These are phyloP conservation scores for Sutorius australiensis DNA, from an alignment of 768 basidiomycete species.

Conservation along the genomic window DNA sequence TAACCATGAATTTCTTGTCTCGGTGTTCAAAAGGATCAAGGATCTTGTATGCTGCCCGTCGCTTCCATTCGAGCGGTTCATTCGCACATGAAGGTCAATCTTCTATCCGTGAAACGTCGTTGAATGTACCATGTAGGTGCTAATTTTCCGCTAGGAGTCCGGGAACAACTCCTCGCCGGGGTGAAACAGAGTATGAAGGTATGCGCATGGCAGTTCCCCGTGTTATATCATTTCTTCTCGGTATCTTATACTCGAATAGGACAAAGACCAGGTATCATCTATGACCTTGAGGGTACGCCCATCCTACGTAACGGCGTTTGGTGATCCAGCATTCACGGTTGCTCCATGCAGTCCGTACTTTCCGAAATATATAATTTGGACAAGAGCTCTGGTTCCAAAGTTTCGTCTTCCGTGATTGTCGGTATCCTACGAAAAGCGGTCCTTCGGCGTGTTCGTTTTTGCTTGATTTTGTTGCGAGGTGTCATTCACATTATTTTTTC, in stretches of 20 bases:
- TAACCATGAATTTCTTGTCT: constrained; percentile 14
- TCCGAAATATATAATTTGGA: constrained; percentile 68
- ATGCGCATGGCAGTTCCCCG: constrained; percentile 1
- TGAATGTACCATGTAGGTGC: neutral
- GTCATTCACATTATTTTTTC: constrained; percentile 8
- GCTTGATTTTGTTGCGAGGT: neutral
- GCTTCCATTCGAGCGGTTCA: constrained; percentile 13
- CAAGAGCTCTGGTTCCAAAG: constrained; percentile 45
- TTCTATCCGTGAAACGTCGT: neutral
- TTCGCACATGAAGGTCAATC: constrained; percentile 21
- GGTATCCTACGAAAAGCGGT: constrained; percentile 56
- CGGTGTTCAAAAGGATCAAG: constrained; percentile 13
- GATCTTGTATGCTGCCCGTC: neutral
- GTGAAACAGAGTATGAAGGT: constrained; percentile 74
- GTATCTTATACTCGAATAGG: constrained; percentile 35
- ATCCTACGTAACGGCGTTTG: neutral
- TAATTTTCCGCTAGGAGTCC: constrained; percentile 41
- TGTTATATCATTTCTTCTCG: neutral
- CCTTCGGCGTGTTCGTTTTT: constrained; percentile 51
- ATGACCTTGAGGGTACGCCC: constrained; percentile 53
- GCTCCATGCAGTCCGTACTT: constrained; percentile 51
- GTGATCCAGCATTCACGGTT: neutral
- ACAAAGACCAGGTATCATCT: constrained; percentile 52
- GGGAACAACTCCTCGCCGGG: constrained; percentile 46
- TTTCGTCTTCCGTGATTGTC: constrained; percentile 48